Base-by-base conservation (phyloP, 2,329 filamentous ascomycete species). In the Neopestalotiopsis sp. region DNA sequence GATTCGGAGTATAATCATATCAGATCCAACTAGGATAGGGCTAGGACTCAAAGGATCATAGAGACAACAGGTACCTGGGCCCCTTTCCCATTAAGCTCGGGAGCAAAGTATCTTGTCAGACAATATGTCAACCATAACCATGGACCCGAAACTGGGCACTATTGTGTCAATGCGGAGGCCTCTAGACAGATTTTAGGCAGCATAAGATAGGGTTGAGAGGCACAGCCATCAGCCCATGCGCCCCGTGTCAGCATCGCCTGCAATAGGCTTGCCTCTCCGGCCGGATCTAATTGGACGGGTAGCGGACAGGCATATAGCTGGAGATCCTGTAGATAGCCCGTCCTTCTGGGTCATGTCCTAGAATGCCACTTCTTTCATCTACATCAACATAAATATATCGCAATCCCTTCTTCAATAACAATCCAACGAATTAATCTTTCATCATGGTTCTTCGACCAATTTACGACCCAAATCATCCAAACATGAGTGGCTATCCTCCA, bases 171-270 rank as follows among this genome's bases (percentile, higher is more conserved):
- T 62, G 34, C 10, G 59, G 59, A 62, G 59, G 59, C 59, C 59
- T 62, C 59, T 38, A 20, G 59, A 42, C 20, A 62, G 32, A 30
- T 40, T 34, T 62, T 62, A 62, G 59, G 59, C 59, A 62, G 59
- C 59, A 62, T 20, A 12, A 24, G 45, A 53, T 24, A 53, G 45
- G n/a, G 13, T 38, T n/a, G n/a, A n/a, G 57, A 59, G 57, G 59
- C 59, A 40, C 59, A 62, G 57, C 57, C 57, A 38, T 38, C 6
- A 6, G 34, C 57, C 17, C 24, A 28, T 61, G 14, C 58, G 58
- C 32, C 34, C 24, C 28, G 34, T 38, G 34, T 38, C 34, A 62
- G 59, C 59, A 62, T 40, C 59, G 61, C 61, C 30, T 28, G 59
- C 61, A 64, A 14, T 40, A 24, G 34, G 34, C 24, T 20, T 38